A percentile compares a stretch with the other conserved stretches of the same genome.
Conservation (phyloP, 1,139 yeast species). For the Spencermartinsiella ligniputridi region DNA sequence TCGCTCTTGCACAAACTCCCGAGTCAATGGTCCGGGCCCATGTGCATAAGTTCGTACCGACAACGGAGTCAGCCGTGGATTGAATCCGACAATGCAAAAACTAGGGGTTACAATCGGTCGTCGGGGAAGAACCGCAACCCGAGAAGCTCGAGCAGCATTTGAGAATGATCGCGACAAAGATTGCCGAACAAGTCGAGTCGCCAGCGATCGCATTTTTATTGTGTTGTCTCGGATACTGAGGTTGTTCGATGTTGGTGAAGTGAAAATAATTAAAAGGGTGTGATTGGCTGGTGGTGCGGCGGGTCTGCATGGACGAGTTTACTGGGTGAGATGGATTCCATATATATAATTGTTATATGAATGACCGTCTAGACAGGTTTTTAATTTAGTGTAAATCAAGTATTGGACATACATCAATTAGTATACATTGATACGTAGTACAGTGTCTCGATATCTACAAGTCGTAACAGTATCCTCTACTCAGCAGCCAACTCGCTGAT, state of each 20-base stretch:
- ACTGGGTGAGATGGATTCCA: no score
- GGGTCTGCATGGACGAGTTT: no score
- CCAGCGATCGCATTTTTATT: conserved; percentile 2
- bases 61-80: conserved; percentile 3
- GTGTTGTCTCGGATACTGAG: conserved; percentile 2
- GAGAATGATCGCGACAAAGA: conserved; percentile 2
- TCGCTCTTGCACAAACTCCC: conserved; percentile 57
- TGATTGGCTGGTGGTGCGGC: conserved; percentile 8
- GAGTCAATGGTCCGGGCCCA: conserved; percentile 36
- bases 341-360: no score
- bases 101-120: conserved; percentile 2
- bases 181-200: conserved; percentile 7
- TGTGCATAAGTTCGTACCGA: conserved; percentile 29
- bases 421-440: no score
- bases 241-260: conserved; percentile 1
- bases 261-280: conserved; percentile 3
- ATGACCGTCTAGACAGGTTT: no score
- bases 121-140: not conserved
- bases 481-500: conserved; percentile 30
- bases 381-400: no score
- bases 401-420: no score
- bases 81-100: conserved; percentile 5
- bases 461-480: not conserved
- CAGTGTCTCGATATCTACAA: not conserved
- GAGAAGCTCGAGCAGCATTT: not conserved